Percentiles rank a stretch among this genome's conserved stretches.
These are phyloP conservation scores for Alternaria triticina DNA, from an alignment of 2,329 filamentous ascomycete genomes.

Conservation along the genomic window DNA sequence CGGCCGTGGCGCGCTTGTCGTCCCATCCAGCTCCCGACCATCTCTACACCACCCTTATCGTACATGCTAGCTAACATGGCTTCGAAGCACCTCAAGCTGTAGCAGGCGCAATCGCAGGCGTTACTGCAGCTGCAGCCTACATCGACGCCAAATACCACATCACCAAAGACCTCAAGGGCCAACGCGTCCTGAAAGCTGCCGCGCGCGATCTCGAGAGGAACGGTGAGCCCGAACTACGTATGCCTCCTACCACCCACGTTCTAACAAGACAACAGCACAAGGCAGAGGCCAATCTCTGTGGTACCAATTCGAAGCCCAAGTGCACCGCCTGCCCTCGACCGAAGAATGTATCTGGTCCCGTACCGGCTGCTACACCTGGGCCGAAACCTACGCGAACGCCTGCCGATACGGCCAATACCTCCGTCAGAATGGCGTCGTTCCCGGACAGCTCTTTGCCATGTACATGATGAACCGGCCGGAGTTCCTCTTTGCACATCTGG, in stretches of 20 bases:
- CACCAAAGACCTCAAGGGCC: constrained; percentile 62
- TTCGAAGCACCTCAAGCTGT: constrained; percentile 31
- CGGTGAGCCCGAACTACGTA: constrained; percentile 47
- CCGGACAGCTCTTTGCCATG: constrained; percentile 67
- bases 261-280: constrained; percentile 14
- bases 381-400: constrained; percentile 49
- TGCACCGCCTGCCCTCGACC: constrained; percentile 55
- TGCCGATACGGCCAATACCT: constrained; percentile 48
- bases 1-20: constrained; percentile 5
- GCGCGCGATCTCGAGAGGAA: constrained; percentile 57
- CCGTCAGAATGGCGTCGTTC: constrained; percentile 58
- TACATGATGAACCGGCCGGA: constrained; percentile 73
- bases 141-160: constrained; percentile 74
- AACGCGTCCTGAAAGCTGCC: constrained; percentile 54
- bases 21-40: neutral
- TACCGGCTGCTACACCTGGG: constrained; percentile 54
- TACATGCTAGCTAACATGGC: constrained; percentile 9
- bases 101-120: constrained; percentile 44
- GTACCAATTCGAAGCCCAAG: constrained; percentile 68
- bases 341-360: constrained; percentile 72
- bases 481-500: constrained; percentile 71
- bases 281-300: constrained; percentile 66
- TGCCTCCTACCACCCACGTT: neutral
- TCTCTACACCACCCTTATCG: neutral
- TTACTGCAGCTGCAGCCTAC: constrained; percentile 60